These are phyloP conservation scores for Aspergillus intermedius DNA, from an alignment of 2,329 filamentous ascomycete species.

Conservation along the genomic window DNA sequence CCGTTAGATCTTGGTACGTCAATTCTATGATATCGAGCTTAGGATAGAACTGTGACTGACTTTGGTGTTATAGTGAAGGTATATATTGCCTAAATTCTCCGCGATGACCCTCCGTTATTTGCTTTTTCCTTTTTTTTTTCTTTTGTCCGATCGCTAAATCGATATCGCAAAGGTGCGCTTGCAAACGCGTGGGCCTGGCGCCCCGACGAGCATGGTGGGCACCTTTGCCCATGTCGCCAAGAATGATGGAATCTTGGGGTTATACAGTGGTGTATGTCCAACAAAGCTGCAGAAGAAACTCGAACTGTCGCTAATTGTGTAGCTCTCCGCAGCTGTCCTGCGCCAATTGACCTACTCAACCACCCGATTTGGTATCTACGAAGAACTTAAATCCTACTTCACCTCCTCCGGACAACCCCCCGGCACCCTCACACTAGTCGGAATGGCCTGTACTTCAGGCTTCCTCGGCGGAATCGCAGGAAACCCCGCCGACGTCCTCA, in stretches of 20 bases:
- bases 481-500: slow-evolving; percentile 92
- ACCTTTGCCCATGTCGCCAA: slow-evolving; percentile 78
- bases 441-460: slow-evolving; percentile 74
- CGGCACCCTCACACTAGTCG: slow-evolving; percentile 69
- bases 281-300: neutral
- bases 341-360: slow-evolving; percentile 96
- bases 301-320: slow-evolving; percentile 5
- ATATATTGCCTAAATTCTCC: slow-evolving; percentile 10
- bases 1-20: slow-evolving; percentile 78
- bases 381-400: slow-evolving; percentile 73
- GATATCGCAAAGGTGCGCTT: slow-evolving; percentile 62
- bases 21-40: slow-evolving; percentile 1
- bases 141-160: slow-evolving; percentile 6
- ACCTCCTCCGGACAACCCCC: slow-evolving; percentile 51
- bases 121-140: slow-evolving; percentile 2
- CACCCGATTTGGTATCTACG: slow-evolving; percentile 93
- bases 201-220: slow-evolving; percentile 72
- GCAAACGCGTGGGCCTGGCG: slow-evolving; percentile 72
- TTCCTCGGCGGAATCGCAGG: slow-evolving; percentile 84
- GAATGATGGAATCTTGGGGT: slow-evolving; percentile 66
- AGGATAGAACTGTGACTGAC: slow-evolving; percentile 14
- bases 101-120: slow-evolving; percentile 2
- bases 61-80: slow-evolving; percentile 48
- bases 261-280: slow-evolving; percentile 69
- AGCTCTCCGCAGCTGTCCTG: slow-evolving; percentile 82